Evolutionary conservation across 2,329 filamentous ascomycete species (phyloP).

Genomic region (Claviceps fusiformis): DNA sequence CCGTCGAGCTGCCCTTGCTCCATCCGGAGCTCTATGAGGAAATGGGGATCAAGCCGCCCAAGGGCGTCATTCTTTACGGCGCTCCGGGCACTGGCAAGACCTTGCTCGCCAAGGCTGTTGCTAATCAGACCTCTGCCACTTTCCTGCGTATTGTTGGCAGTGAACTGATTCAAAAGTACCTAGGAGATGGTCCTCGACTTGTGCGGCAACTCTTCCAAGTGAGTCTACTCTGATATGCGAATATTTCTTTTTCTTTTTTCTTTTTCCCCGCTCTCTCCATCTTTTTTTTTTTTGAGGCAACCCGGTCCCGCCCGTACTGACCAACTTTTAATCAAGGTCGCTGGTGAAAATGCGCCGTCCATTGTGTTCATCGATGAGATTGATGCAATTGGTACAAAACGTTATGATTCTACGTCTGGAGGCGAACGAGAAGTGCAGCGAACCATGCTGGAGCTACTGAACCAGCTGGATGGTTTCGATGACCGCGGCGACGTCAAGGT

Average conservation of each 20-base stretch:
- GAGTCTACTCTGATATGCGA: constrained; percentile 12
- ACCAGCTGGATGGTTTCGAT: constrained; percentile 97
- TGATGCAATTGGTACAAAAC: constrained; percentile 96
- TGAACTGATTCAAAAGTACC: constrained; percentile 96
- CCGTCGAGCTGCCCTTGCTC: constrained; percentile 84
- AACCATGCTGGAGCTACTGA: constrained; percentile 95
- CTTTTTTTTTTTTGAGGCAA: no score
- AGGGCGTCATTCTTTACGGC: constrained; percentile 98
- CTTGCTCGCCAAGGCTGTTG: constrained; percentile 87
- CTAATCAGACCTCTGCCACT: constrained; percentile 96
- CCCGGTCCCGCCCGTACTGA: neutral
- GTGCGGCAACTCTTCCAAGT: constrained; percentile 92
- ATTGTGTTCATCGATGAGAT: constrained; percentile 99
- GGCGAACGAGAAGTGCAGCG: constrained; percentile 95
- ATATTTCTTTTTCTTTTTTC: no score
- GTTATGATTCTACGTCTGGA: constrained; percentile 93
- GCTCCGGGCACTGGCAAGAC: constrained; percentile 96
- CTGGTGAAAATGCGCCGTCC: constrained; percentile 87
- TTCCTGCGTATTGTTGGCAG: constrained; percentile 95
- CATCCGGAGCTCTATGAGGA: constrained; percentile 98
- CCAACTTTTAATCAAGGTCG: constrained; percentile 41
- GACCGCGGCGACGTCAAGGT: constrained; percentile 98
- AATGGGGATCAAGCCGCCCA: constrained; percentile 99
- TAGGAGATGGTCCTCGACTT: constrained; percentile 86
- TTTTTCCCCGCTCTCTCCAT: no score